Percentiles rank a stretch among this genome's conserved stretches.
Evolutionary conservation across 352 stramenopile genomes (phyloP).

Genomic region (Phytopythium montanum): DNA sequence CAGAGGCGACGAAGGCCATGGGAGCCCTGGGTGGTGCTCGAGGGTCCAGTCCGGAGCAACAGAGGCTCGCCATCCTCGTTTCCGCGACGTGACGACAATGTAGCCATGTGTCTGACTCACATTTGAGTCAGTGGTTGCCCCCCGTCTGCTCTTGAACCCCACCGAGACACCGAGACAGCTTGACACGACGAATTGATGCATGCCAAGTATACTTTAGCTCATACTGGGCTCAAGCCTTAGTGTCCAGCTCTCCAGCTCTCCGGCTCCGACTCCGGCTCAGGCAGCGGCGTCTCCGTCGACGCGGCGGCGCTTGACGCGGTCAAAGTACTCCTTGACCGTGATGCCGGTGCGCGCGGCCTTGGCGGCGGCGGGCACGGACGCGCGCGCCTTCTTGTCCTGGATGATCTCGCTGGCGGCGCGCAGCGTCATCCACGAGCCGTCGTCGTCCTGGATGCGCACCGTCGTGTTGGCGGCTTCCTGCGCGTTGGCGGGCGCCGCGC

Average conservation of each 20-base stretch:
- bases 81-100: too few species aligned
- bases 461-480: slow-evolving; percentile 74
- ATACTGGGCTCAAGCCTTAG: background rate
- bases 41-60: too few species aligned
- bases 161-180: too few species aligned
- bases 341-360: slow-evolving; percentile 77
- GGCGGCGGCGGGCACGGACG: slow-evolving; percentile 53
- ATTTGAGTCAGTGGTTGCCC: too few species aligned
- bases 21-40: too few species aligned
- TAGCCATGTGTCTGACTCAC: too few species aligned
- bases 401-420: slow-evolving; percentile 77
- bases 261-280: background rate
- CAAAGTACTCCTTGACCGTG: slow-evolving; percentile 85
- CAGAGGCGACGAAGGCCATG: too few species aligned
- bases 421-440: slow-evolving; percentile 82
- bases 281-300: slow-evolving; percentile 17
- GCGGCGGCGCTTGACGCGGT: slow-evolving; percentile 68
- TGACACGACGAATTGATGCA: too few species aligned
- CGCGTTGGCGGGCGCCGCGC: slow-evolving; percentile 47
- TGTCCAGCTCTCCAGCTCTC: too few species aligned
- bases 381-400: slow-evolving; percentile 66
- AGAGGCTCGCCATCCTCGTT: too few species aligned
- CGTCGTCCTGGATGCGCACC: slow-evolving; percentile 80
- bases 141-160: too few species aligned
- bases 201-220: too few species aligned